Evolutionary conservation across 148 eudicot genomes (phyloP), one percentile per base, ranked within the genome.

Genomic region (Heliosperma pusillum): DNA sequence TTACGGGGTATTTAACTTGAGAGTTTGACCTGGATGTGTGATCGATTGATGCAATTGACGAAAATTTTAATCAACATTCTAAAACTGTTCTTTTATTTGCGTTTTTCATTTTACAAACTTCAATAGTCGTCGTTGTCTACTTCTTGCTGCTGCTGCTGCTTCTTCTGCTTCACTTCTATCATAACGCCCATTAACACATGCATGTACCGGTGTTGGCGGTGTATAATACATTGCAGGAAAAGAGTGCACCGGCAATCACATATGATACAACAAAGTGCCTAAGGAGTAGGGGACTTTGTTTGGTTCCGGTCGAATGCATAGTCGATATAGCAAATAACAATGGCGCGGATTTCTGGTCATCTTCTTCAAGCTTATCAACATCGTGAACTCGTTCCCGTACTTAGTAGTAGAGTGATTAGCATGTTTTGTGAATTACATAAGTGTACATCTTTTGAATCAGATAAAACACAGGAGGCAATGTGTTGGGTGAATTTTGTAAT

Each of bases 281-380:
- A 25, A 83, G 73, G 70, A 78, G 77, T 63, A 57, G 70, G 20
- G 83, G 86, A 3, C 66, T 83, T 15, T 83, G 86, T 74, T 66
- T 83, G 74, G 74, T 83, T 52, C 83, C 86, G 2, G 33, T 80
- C 10, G 76, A 74, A 27, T 74, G 67, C 61, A 67, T 80, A 22
- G 26, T 76, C 24, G 66, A 71, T 29, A 21, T 75, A 22, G 77
- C 36, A 10, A 74, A 61, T 56, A 53, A 20, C 66, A 83, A 78
- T n/a, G 83, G 81, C 5, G 86, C 86, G 17, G 86, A 83, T 75
- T 77, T 80, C 79, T 83, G 83, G 86, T 77, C 83, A 63, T 76
- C 77, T 45, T 71, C 77, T 53, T 17, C 76, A 15, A 30, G 25
- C 21, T 66, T 57, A 53, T 44, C 78, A 5, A 24, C 58, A 24